Conservation (phyloP, 2,329 filamentous ascomycete genomes). For the Cladosporium sp. region DNA sequence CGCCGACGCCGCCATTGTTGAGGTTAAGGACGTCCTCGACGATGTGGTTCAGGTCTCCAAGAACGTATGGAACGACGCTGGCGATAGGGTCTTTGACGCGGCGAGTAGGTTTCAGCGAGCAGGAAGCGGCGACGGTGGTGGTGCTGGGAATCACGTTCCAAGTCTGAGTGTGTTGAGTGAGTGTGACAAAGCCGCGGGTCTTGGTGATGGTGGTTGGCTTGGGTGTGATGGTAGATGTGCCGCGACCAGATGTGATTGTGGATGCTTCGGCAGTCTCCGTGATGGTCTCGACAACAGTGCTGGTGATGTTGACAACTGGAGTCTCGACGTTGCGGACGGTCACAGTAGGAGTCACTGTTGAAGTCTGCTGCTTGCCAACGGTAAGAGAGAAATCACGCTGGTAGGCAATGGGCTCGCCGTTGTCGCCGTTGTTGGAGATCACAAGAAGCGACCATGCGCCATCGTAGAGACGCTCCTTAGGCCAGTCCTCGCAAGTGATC, state of each 20-base stretch:
- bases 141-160: conserved; percentile 25
- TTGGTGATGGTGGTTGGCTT: conserved; percentile 24
- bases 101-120: conserved; percentile 18
- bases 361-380: conserved; percentile 39
- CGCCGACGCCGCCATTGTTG: conserved; percentile 7
- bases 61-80: conserved; percentile 31
- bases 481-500: conserved; percentile 40
- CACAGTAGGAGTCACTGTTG: conserved; percentile 29
- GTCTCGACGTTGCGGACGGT: conserved; percentile 25
- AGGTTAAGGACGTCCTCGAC: conserved; percentile 13
- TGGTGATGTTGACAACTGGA: conserved; percentile 31
- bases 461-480: conserved; percentile 45
- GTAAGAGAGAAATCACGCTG: conserved; percentile 43
- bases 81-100: conserved; percentile 29
- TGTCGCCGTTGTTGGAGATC: conserved; percentile 45
- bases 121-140: conserved; percentile 20
- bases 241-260: conserved; percentile 20
- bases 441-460: conserved; percentile 48
- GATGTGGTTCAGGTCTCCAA: conserved; percentile 20
- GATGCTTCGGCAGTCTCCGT: conserved; percentile 33
- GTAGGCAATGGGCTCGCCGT: conserved; percentile 46
- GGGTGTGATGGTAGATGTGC: conserved; percentile 25
- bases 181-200: conserved; percentile 28
- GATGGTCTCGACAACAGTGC: conserved; percentile 26
- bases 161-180: conserved; percentile 27